These are phyloP conservation scores for Macrolepiota dolichaula DNA, from an alignment of 768 basidiomycete species.

Conservation along the genomic window DNA sequence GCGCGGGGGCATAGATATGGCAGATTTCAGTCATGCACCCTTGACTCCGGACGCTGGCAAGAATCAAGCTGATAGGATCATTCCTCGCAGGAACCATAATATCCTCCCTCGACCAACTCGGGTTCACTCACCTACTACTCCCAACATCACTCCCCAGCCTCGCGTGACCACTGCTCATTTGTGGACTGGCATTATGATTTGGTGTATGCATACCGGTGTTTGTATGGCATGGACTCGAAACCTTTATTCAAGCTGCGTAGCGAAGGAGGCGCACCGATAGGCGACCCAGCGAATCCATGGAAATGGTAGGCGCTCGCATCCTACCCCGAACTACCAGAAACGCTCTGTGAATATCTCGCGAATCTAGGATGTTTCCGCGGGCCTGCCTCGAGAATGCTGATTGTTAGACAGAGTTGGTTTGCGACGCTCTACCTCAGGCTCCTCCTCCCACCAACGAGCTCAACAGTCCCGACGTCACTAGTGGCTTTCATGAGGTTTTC, in stretches of 20 bases:
- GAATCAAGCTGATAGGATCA: conserved; percentile 31
- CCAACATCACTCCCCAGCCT: neutral
- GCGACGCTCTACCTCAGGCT: neutral
- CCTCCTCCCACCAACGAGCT: neutral
- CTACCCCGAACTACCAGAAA: conserved; percentile 3
- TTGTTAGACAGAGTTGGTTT: neutral
- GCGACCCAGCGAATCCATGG: conserved; percentile 4
- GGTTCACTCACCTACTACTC: neutral
- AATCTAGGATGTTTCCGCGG: neutral
- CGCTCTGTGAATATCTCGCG: conserved; percentile 2
- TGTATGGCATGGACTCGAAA: neutral
- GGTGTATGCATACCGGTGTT: neutral
- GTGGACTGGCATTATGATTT: neutral
- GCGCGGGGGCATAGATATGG: neutral
- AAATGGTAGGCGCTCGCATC: conserved; percentile 1
- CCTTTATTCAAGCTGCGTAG: neutral
- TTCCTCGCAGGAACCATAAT: conserved; percentile 14
- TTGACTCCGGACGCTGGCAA: conserved; percentile 32
- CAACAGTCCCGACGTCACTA: neutral
- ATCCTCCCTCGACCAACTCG: conserved; percentile 24
- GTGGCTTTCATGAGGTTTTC: neutral
- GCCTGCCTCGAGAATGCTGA: neutral
- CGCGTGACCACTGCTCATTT: neutral
- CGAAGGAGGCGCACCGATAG: neutral
- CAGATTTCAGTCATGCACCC: conserved; percentile 20